Base-by-base conservation (phyloP, 805 yeast species). In the Metschnikowia picachoensis region DNA sequence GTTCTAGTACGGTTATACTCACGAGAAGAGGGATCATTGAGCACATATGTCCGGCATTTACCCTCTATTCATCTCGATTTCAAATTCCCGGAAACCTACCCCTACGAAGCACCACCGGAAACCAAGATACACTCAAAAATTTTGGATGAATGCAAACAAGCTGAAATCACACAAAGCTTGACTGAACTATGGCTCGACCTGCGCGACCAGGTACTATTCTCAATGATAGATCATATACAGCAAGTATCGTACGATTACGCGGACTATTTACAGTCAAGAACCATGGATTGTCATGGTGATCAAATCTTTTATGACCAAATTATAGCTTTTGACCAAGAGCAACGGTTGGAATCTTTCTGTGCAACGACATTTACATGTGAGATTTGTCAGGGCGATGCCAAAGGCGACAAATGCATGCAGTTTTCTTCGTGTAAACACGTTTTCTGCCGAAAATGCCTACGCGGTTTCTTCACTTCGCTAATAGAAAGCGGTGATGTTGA, bases 321-420 rank as follows among this genome's bases (percentile, higher is more conserved):
- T 44, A n/a, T 53, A 8, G 48, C 55, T 2, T 60, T 60, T 45
- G 60, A 69, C 46, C 31, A 50, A 12, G n/a, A 47, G 4, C 58
- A 57, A 3, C 25, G 41, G 14, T 44, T 53, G 12, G 43, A 55
- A 1, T 60, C 62, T 11, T 76, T 75, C 50, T 49, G 66, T 6
- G 44, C 48, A 11, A 52, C 56, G 10, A 72, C 80, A 7, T 78
- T 73, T 49, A 53, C 63, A 3, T 82, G 87, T 58, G 77, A 74
- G n/a, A 79, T 82, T 0, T 82, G 87, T 56, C 77, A 78, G 50
- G 72, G 66, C 17, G 71, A 67, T 30, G 64, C 62, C 40, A 76
- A 75, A 47, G 87, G 87, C 1, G 43, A 34, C 0, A 46, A 56
- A 4, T 74, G 78, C 52, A 53, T 61, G 12, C 38, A 49, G 39